These are phyloP conservation scores for Exophiala dermatitidis DNA, from an alignment of 2,329 filamentous ascomycete genomes.

Conservation along the genomic window DNA sequence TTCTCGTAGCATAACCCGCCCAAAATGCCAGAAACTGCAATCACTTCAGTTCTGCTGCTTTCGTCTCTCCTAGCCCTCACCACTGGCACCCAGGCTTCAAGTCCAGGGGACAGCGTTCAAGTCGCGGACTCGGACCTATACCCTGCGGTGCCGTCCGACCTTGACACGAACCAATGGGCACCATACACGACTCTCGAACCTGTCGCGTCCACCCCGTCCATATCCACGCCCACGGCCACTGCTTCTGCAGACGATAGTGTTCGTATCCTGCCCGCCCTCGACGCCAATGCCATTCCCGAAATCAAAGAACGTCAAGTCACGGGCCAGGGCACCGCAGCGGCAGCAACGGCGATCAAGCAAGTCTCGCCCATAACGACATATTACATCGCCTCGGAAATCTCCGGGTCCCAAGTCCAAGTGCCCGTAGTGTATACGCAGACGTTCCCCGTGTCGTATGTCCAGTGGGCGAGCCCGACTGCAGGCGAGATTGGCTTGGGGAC, in stretches of 20 bases:
- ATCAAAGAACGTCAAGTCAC: slow-evolving; percentile 19
- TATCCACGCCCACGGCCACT: slow-evolving; percentile 7
- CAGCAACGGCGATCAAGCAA: slow-evolving; percentile 27
- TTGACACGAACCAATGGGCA: slow-evolving; percentile 13
- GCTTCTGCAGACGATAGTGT: slow-evolving; percentile 1
- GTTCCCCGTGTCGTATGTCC: slow-evolving; percentile 29
- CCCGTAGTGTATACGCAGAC: slow-evolving; percentile 28
- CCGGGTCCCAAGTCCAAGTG: slow-evolving; percentile 12
- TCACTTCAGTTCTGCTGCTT: slow-evolving; percentile 14
- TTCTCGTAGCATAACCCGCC: not conserved
- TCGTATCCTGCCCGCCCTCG: slow-evolving; percentile 14
- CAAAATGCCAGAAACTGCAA: not conserved
- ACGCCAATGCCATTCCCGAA: slow-evolving; percentile 17
- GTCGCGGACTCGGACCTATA: not conserved
- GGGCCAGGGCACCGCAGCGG: slow-evolving; percentile 29
- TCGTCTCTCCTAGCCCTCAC: slow-evolving; percentile 11
- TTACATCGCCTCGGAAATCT: slow-evolving; percentile 7
- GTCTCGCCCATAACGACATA: slow-evolving; percentile 29
- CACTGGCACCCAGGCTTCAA: slow-evolving; percentile 10
- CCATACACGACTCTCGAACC: slow-evolving; percentile 16
- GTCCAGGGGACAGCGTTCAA: slow-evolving; percentile 3
- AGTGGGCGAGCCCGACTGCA: slow-evolving; percentile 28
- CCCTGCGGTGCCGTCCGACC: slow-evolving; percentile 11
- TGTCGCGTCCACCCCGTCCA: slow-evolving; percentile 8
- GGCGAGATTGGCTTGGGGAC: slow-evolving; percentile 32